Conservation (phyloP, 2,329 filamentous ascomycete genomes). For the Fusarium robinianum region DNA sequence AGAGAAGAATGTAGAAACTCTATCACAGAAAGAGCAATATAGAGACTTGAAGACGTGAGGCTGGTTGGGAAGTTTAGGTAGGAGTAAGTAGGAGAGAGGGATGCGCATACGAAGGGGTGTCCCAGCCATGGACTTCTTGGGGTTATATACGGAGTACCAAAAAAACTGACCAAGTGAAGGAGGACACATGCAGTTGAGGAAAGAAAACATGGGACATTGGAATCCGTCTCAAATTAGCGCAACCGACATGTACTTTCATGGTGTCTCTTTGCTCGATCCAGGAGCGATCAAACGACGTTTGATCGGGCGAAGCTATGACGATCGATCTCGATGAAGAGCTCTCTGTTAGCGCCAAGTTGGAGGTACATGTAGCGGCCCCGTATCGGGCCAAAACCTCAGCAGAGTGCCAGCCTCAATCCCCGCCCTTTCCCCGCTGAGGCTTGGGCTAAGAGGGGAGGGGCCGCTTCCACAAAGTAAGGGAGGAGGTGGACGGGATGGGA, state of each 20-base stretch:
- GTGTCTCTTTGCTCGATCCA: constrained; percentile 34
- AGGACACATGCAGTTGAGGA: constrained; percentile 13
- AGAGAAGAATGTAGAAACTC: too few species aligned
- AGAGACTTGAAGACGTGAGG: too few species aligned
- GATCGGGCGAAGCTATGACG: constrained; percentile 36
- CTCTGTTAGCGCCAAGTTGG: constrained; percentile 29
- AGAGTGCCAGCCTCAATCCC: too few species aligned
- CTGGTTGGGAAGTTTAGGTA: background rate
- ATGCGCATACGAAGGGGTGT: background rate
- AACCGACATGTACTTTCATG: constrained; percentile 21
- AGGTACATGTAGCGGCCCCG: constrained; percentile 29
- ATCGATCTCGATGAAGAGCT: constrained; percentile 40
- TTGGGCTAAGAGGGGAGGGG: too few species aligned
- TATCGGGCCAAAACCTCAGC: constrained; percentile 21
- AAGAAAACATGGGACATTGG: constrained; percentile 16
- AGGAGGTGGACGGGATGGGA: too few species aligned
- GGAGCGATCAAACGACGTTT: constrained; percentile 29
- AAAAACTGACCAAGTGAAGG: too few species aligned
- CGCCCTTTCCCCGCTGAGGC: too few species aligned
- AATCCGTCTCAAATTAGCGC: constrained; percentile 9
- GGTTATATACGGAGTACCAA: constrained; percentile 25
- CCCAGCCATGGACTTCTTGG: constrained; percentile 11
- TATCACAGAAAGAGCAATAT: too few species aligned
- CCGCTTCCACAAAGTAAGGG: too few species aligned
- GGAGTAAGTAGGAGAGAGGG: background rate